Evolutionary conservation across 805 yeast genomes (phyloP), one percentile per base, ranked within the genome.

Genomic region (Yarrowia yakushimensis): DNA sequence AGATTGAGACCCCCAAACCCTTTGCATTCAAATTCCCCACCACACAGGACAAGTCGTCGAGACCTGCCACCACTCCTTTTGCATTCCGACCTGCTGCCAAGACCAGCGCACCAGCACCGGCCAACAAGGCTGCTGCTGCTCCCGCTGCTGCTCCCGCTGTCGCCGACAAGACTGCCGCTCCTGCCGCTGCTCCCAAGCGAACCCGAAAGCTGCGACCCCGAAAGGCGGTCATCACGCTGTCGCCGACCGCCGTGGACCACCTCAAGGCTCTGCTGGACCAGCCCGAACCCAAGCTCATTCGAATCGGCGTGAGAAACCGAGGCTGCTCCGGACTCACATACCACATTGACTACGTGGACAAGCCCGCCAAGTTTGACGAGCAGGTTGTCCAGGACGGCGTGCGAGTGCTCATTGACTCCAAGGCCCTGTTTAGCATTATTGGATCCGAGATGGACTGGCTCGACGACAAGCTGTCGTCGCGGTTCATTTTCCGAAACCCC

Each of bases 401-500:
- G 41, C 88, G 85, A 73, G 96, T 94, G 2, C 80, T 92, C 62
- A 90, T 94, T 48, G 99, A 94, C 73, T 93, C 98, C 27, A 94
- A 94, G 74, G 99, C 99, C 0, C 79, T 94, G 62, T 92, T 94
- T 74, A 87, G 96, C 68, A 92, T 94, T 46, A 96, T 94, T 64
- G 99, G 99, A 0, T 87, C 96, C 6, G 96, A 92, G 75, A 94
- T 94, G 99, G 99, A 94, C 75, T 94, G 97, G 97, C 79, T 90
- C 54, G 98, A 94, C 71, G 97, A 94, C 71, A 92, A 90, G 73
- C 78, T 94, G 66, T 82, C 91, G 31, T 85, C 94, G 13, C 83
- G 96, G 70, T 94, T 94, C 73, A 90, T 94, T 18, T 94, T 94
- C 80, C 87, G 82, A 72, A 94, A 94, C 74, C 99, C 99, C 66